Base-by-base conservation (phyloP, 768 basidiomycete genomes). In the Harrya chromipes region DNA sequence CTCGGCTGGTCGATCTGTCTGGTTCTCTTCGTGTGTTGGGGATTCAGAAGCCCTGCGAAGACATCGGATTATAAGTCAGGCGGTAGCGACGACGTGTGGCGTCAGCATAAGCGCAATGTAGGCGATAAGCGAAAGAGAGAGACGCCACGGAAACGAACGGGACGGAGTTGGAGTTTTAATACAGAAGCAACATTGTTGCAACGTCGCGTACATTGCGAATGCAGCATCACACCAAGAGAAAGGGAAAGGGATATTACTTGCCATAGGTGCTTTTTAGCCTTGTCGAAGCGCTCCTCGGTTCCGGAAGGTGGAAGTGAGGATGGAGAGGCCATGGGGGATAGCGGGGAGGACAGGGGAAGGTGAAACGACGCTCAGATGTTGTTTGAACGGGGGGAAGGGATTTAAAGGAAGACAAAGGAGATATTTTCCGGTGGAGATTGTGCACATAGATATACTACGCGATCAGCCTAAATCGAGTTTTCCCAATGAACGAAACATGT, bases 361-460 rank as follows among this genome's bases (percentile, higher is more conserved):
- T 52, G 58, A 58, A 49, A 57, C 55, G 58, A 60, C 43, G 63
- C 58, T 55, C 49, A 46, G 44, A 50, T 55, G 41, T 54, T 45
- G 55, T 53, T 58, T 55, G 48, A 46, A 58, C 50, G 54, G 53
- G 47, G 29, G 53, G 49, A 47, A 51, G 60, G 62, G 52, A 58
- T 65, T 66, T 67, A 69, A 67, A 64, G 53, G 65, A 58, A 50
- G 31, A 46, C 62, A 54, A 50, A 43, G 58, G 58, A 48, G 46
- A 43, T 50, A 53, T 62, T 64, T 59, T 47, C 57, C 64, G 64
- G 67, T 67, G 54, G 64, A 66, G 62, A 67, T 70, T 70, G 60
- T 68, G 62, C 60, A 68, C 64, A 64, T 68, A 70, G 68, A 70
- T 70, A 68, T 64, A 70, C 65, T 67, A 70, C 67, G 67, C 58